Evolutionary conservation across 176 grass and related monocot species (phyloP).

Genomic region (Themeda triandra): DNA sequence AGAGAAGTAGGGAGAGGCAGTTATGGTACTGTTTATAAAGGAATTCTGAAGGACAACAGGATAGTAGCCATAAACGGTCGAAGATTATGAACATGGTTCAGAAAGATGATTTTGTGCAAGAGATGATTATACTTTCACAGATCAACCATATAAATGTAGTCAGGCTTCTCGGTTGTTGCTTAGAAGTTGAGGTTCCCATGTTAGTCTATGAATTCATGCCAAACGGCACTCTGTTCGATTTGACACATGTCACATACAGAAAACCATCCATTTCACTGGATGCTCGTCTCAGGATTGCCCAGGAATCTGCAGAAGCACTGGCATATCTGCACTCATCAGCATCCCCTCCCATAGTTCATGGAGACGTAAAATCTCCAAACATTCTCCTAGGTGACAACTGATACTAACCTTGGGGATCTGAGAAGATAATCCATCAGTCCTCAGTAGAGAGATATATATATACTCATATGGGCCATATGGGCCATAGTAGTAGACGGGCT

Average conservation of each 20-base stretch:
- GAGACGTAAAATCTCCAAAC: constrained; percentile 40
- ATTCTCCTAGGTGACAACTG: constrained; percentile 29
- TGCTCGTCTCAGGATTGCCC: constrained; percentile 6
- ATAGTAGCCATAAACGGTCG: constrained; percentile 30
- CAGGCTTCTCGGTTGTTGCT: constrained; percentile 38
- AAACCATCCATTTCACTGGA: constrained; percentile 10
- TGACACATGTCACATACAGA: constrained; percentile 12
- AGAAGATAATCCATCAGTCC: too few species aligned
- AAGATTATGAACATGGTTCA: constrained; percentile 30
- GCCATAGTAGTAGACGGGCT: too few species aligned
- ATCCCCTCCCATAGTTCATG: constrained; percentile 30
- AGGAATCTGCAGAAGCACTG: constrained; percentile 34
- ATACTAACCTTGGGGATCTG: too few species aligned
- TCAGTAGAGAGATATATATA: too few species aligned
- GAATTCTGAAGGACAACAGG: constrained; percentile 19
- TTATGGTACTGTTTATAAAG: constrained; percentile 30
- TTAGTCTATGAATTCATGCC: constrained; percentile 38
- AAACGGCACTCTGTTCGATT: constrained; percentile 27
- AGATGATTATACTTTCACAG: constrained; percentile 43
- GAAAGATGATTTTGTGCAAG: constrained; percentile 40
- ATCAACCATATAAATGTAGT: constrained; percentile 40
- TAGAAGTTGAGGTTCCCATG: constrained; percentile 42
- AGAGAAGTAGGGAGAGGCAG: constrained; percentile 30
- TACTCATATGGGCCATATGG: too few species aligned
- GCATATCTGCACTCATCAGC: constrained; percentile 34